Base-by-base conservation (phyloP, 2,329 filamentous ascomycete species). In the Domatiomyces globalis region DNA sequence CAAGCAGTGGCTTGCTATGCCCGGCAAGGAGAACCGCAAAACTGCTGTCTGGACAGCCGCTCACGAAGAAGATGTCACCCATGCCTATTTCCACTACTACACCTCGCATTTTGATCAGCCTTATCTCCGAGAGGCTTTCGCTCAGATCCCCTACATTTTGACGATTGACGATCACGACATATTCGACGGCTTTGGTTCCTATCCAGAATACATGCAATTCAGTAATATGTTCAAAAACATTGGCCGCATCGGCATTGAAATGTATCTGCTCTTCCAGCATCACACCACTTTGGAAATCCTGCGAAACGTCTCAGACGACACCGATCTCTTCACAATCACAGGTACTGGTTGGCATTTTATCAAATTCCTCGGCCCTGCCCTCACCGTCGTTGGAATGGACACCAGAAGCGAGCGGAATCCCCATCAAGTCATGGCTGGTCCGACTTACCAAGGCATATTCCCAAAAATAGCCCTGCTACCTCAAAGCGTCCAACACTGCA, bases 181-280 rank as follows among this genome's bases (percentile, higher is more conserved):
- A 53, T 98, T 98, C 61, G 92, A 98, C 63, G 92, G 92, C 22
- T 98, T 92, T 61, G 92, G 92, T 27, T 95, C 88, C 1, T 98
- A 96, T 63, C 92, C 92, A 0, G 88, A 95, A 56, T 94, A 96
- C 65, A 96, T 98, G 90, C 92, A 98, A 65, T 86, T 86, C 59
- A 95, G 88, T 17, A 84, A 94, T 58, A 88, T 96, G 71, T 96
- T 98, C 74, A 95, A 94, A 71, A 96, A 96, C 64, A 94, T 96
- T 63, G 92, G 92, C 20, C 81, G 92, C 39, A 83, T 98, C 55
- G 92, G 88, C 19, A 89, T 94, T 51, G 88, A 96, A 60, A 95
- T 95, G 89, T 98, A 96, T 65, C 76, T 98, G 36, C 78, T 98
- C 6, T 98, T 98, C 75, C 92, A 98, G 65, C 92, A 98, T 64